Conservation (phyloP, 345 rosid species). For the Populus deltoides region DNA sequence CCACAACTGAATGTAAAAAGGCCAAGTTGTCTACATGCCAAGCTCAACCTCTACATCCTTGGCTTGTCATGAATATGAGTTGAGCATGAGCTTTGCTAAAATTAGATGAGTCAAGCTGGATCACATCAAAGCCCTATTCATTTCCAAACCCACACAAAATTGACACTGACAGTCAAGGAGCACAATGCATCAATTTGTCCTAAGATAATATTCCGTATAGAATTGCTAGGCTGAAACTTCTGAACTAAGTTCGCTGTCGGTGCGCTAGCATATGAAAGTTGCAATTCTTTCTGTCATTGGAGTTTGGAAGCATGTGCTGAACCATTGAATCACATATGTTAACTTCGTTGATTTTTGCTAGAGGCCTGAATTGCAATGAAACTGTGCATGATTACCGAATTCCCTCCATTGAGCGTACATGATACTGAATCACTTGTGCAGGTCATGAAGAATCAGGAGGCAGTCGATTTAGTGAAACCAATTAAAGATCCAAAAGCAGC, state of each 20-base stretch:
- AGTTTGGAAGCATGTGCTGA: not conserved
- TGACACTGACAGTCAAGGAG: no score
- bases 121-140: no score
- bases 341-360: not conserved
- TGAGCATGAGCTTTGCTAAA: no score
- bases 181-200: not conserved
- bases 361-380: not conserved
- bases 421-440: not conserved
- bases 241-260: not conserved
- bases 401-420: not conserved
- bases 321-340: not conserved
- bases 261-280: not conserved
- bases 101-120: no score
- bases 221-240: not conserved
- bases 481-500: slow-evolving; percentile 51
- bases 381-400: not conserved
- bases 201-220: not conserved
- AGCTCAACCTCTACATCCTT: no score
- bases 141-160: no score
- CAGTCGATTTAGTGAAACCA: slow-evolving; percentile 44
- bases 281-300: not conserved
- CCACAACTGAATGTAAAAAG: no score
- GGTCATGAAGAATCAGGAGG: slow-evolving; percentile 51
- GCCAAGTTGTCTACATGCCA: no score
- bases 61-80: no score